These are phyloP conservation scores for Adansonia gregorii DNA, from an alignment of 441 rosid species.

Conservation along the genomic window DNA sequence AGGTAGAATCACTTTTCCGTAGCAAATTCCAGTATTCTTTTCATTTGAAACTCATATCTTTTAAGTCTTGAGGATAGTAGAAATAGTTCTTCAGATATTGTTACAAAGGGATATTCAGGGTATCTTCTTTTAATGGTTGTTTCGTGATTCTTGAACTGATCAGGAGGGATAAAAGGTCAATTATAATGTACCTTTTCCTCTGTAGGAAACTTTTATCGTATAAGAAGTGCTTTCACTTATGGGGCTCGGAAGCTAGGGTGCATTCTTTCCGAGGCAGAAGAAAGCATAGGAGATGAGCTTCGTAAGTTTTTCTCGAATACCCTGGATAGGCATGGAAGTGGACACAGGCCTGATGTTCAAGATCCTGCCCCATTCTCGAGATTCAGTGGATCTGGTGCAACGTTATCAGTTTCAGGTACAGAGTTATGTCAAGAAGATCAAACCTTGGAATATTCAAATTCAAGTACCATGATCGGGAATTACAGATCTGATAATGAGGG, in stretches of 20 bases:
- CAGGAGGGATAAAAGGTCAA: not conserved
- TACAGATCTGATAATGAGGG: constrained; percentile 45
- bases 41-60: not conserved
- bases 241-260: constrained; percentile 70
- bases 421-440: constrained; percentile 52
- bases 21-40: not conserved
- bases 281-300: constrained; percentile 50
- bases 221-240: constrained; percentile 74
- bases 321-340: constrained; percentile 76
- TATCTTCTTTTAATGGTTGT: constrained; percentile 6
- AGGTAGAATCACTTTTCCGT: constrained; percentile 47
- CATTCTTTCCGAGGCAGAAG: constrained; percentile 54
- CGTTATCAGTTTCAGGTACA: constrained; percentile 35
- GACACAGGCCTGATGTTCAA: constrained; percentile 81
- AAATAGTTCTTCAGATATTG: constrained; percentile 5
- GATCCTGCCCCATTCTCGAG: constrained; percentile 48
- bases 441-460: constrained; percentile 38
- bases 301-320: constrained; percentile 62
- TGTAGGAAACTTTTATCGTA: constrained; percentile 67
- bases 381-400: constrained; percentile 37
- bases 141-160: constrained; percentile 18
- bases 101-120: not conserved
- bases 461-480: constrained; percentile 41
- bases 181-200: constrained; percentile 18
- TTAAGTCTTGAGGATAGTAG: not conserved